These are phyloP conservation scores for Fusarium papillatum DNA, from an alignment of 2,329 filamentous ascomycete genomes.

Conservation along the genomic window DNA sequence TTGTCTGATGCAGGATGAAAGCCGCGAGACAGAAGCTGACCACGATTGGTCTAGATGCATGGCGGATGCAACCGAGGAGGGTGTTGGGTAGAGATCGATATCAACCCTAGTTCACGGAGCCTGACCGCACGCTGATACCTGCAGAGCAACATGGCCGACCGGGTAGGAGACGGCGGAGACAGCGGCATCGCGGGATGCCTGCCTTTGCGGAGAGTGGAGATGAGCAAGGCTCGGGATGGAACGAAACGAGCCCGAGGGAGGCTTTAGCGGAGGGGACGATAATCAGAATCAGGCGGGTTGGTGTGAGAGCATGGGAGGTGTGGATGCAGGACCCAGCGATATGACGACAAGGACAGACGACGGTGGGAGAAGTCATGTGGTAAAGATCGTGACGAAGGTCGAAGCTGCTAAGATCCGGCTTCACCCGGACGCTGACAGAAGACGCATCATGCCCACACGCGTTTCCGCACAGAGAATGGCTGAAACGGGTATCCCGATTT, in stretches of 20 bases:
- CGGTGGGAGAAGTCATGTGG: constrained; percentile 36
- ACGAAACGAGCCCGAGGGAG: constrained; percentile 34
- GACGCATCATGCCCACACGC: constrained; percentile 3
- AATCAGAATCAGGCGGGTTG: constrained; percentile 16
- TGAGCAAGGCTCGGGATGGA: constrained; percentile 32
- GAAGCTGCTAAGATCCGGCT: constrained; percentile 27
- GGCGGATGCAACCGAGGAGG: constrained; percentile 20
- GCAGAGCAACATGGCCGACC: constrained; percentile 3
- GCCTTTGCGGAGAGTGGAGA: constrained; percentile 30
- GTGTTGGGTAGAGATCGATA: constrained; percentile 19
- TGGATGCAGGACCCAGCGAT: constrained; percentile 21
- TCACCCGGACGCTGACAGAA: constrained; percentile 28
- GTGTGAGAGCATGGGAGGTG: constrained; percentile 15
- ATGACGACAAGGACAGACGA: constrained; percentile 21
- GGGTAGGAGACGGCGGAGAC: constrained; percentile 29
- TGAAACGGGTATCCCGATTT: constrained; percentile 14
- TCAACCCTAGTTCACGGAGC: constrained; percentile 16
- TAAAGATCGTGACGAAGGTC: constrained; percentile 38
- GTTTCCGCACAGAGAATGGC: not conserved
- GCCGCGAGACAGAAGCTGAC: constrained; percentile 7
- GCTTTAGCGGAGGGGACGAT: constrained; percentile 6
- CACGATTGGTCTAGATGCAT: constrained; percentile 21
- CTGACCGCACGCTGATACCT: constrained; percentile 15
- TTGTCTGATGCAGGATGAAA: constrained; percentile 18
- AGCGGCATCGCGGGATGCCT: constrained; percentile 29